Conservation (phyloP, 2,329 filamentous ascomycete genomes). For the Rugonectria rugulosa region DNA sequence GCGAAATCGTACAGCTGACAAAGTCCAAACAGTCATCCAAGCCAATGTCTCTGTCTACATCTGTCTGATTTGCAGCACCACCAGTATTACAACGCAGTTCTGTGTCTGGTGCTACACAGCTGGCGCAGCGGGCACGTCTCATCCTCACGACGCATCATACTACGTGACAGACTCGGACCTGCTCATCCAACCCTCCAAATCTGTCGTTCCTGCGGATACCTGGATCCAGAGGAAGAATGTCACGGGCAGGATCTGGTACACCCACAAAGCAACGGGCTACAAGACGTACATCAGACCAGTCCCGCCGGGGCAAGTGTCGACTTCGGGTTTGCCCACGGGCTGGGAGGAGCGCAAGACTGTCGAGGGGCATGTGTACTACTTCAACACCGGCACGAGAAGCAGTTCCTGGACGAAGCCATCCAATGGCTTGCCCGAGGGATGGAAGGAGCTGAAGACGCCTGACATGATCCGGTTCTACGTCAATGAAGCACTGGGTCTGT, state of each 20-base stretch:
- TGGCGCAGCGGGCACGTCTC: constrained; percentile 30
- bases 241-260: constrained; percentile 38
- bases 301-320: constrained; percentile 6
- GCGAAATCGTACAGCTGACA: no score
- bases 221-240: constrained; percentile 40
- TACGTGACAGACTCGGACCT: constrained; percentile 39
- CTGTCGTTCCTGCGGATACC: constrained; percentile 26
- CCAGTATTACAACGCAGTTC: constrained; percentile 24
- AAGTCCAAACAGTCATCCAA: constrained; percentile 25
- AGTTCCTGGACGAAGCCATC: constrained; percentile 36
- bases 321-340: constrained; percentile 29
- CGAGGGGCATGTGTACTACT: constrained; percentile 34
- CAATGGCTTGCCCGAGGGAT: constrained; percentile 56
- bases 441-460: constrained; percentile 58
- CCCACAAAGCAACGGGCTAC: constrained; percentile 34
- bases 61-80: constrained; percentile 41
- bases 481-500: constrained; percentile 36
- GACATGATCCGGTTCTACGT: constrained; percentile 37
- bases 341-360: constrained; percentile 37
- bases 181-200: constrained; percentile 23
- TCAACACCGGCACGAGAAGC: constrained; percentile 31
- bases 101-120: constrained; percentile 42
- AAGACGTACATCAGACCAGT: constrained; percentile 37
- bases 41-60: constrained; percentile 36
- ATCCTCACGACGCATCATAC: constrained; percentile 38